Conservation (phyloP, 345 rosid genomes). For the Microthlaspi erraticum region DNA sequence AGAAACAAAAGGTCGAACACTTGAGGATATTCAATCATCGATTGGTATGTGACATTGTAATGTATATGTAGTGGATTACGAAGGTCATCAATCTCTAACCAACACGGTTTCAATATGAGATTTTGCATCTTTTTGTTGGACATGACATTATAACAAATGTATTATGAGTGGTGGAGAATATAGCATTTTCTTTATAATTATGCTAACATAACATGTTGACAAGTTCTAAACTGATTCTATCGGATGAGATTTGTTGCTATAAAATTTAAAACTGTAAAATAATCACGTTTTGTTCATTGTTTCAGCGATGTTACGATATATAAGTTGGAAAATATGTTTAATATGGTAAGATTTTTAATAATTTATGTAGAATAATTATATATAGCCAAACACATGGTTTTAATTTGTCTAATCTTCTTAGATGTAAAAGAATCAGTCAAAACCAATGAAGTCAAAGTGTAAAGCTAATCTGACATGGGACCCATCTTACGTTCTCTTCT, state of each 20-base stretch:
- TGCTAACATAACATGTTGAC: neutral
- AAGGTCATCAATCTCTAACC: neutral
- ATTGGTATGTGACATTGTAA: neutral
- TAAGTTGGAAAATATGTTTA: no score
- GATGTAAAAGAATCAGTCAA: no score
- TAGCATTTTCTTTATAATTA: neutral
- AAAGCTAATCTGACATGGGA: conserved; percentile 19
- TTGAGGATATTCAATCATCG: conserved; percentile 74
- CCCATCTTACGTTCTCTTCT: conserved; percentile 31
- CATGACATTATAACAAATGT: neutral
- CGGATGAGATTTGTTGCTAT: no score
- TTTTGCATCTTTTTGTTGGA: neutral
- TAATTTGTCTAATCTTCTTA: no score
- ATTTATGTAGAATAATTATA: no score
- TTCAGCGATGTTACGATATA: no score
- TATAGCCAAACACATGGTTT: no score
- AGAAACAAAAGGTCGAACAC: conserved; percentile 71
- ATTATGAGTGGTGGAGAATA: neutral
- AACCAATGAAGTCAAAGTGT: no score
- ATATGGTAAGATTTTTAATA: no score
- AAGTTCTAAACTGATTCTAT: no score
- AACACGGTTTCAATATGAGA: neutral
- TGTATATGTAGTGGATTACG: neutral
- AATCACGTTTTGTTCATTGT: no score
- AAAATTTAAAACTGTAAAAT: no score